Base-by-base conservation (phyloP, 2,329 filamentous ascomycete species). In the Balansia obtecta region DNA sequence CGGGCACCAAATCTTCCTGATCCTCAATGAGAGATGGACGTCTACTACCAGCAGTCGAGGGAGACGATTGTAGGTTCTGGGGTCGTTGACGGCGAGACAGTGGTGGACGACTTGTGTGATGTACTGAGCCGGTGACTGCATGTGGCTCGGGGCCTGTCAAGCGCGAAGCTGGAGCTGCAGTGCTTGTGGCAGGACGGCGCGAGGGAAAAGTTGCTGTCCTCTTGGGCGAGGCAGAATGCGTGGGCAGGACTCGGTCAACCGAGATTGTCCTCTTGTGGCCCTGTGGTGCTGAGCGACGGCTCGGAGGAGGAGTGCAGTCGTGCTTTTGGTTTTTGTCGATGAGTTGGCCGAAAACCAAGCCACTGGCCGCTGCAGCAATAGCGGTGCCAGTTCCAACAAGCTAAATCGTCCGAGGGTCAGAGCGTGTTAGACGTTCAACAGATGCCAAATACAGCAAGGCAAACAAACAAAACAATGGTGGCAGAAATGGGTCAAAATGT, bases 351-450 rank as follows among this genome's bases (percentile, higher is more conserved):
- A 82, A 80, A 56, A 76, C 75, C 54, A 82, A 67, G 58, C 78
- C 77, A 58, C 71, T 73, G 64, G 76, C 71, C 58, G 77, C 77
- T 60, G 77, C 76, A 66, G 77, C 78, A 63, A 80, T 74, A 56
- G 76, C 77, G 66, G 77, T 77, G 64, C 78, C 76, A 58, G 77
- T 75, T 65, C 77, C 78, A 66, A 80, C 74, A 59, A 82, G 76
- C 78, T 82, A 60, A 46, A 54, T 52, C 52, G 53, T 54, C 49
- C 46, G 52, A 53, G 53, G 53, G 55, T 9, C 50, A 60, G 56
- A 52, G 45, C 53, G 46, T 50, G 54, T 56, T 55, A 53, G 53
- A 57, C 53, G 45, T 50, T 50, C 48, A 55, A 56, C 34, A 22
- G 37, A 32, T 10, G 13, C 15, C 13, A 39, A 13, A 13, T 37